phyloP scores from a whole-genome alignment of 257 asterid species.

The Salvia hispanica region DNA sequence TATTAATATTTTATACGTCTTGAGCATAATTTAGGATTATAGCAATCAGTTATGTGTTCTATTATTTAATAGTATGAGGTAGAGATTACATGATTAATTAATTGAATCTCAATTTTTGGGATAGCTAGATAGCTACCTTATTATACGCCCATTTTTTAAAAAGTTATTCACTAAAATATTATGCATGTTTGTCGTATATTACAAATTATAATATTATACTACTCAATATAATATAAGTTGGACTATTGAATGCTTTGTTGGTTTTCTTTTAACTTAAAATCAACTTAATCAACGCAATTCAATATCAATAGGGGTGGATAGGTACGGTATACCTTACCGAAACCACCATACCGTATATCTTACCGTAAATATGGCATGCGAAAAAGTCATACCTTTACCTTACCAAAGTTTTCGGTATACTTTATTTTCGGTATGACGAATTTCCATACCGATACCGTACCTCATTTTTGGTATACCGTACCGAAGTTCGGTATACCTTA shows the following conservation, averaged over 20 bases:
- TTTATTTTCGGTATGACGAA: no score
- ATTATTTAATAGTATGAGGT: background rate
- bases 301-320: no score
- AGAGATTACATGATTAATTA: background rate
- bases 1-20: slow-evolving; percentile 5
- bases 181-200: background rate
- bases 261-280: background rate
- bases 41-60: background rate
- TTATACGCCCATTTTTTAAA: background rate
- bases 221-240: background rate
- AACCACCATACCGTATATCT: no score
- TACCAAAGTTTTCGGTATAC: no score
- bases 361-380: no score
- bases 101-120: background rate
- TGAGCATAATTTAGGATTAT: background rate
- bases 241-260: background rate
- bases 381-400: no score
- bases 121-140: background rate
- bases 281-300: background rate
- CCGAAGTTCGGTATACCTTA: no score
- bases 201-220: background rate
- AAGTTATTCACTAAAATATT: background rate
- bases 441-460: no score
- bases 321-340: no score
- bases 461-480: no score